These are phyloP conservation scores for Suillus luteus DNA, from an alignment of 768 basidiomycete genomes.

Conservation along the genomic window DNA sequence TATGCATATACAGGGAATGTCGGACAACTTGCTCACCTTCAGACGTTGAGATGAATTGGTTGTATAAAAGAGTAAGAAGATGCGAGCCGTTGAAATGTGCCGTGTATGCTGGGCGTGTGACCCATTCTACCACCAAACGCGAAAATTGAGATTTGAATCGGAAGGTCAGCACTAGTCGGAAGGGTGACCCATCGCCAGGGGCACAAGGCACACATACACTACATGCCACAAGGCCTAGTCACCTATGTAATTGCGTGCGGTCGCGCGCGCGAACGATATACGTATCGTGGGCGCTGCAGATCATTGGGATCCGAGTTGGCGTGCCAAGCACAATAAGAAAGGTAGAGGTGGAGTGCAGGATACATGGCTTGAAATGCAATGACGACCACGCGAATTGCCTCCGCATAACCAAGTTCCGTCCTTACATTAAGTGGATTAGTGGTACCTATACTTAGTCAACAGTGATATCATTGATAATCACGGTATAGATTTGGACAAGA, in stretches of 20 bases:
- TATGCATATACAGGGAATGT: background rate
- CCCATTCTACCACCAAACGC: background rate
- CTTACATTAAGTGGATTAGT: background rate
- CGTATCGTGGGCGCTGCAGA: background rate
- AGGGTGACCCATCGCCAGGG: background rate
- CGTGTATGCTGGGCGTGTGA: background rate
- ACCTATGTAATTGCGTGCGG: background rate
- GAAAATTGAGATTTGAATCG: background rate
- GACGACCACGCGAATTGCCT: background rate
- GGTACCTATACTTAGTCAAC: background rate
- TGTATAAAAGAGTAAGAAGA: background rate
- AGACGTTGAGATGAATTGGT: background rate
- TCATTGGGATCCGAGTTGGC: background rate
- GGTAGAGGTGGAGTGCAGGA: background rate
- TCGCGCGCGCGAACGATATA: background rate
- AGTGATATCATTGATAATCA: background rate
- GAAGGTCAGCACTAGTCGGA: background rate
- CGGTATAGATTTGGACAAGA: conserved; percentile 37
- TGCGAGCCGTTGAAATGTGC: background rate
- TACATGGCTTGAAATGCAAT: background rate
- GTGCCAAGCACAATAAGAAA: background rate
- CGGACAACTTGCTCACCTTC: background rate
- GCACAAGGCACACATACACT: background rate
- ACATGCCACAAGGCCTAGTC: background rate
- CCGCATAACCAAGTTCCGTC: background rate